A percentile compares a stretch with the other conserved stretches of the same genome.
These are phyloP conservation scores for Cokeromyces recurvatus DNA, from an alignment of 371 early-diverging fungal species.

Conservation along the genomic window DNA sequence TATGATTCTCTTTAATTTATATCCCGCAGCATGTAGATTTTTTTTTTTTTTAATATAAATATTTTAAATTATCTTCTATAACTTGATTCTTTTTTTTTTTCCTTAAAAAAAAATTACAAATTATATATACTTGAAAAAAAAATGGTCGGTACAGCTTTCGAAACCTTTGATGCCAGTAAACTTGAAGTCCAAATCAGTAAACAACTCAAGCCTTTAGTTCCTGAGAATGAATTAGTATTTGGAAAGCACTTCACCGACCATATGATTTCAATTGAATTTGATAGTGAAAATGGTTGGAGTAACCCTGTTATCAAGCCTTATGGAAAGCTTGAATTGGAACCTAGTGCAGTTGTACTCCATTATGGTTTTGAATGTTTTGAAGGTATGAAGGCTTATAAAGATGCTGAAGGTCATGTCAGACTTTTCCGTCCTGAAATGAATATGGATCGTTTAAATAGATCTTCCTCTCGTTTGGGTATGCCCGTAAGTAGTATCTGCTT, in stretches of 20 bases:
- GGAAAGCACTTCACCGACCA: conserved; percentile 88
- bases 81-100: background rate
- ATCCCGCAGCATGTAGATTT: background rate
- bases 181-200: conserved; percentile 3
- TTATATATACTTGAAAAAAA: too few species aligned
- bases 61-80: background rate
- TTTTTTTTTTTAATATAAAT: background rate
- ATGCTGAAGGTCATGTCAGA: conserved; percentile 71
- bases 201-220: conserved; percentile 14
- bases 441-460: conserved; percentile 74
- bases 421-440: conserved; percentile 89
- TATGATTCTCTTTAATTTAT: too few species aligned
- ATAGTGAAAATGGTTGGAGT: conserved; percentile 65
- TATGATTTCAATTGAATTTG: conserved; percentile 81
- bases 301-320: conserved; percentile 72
- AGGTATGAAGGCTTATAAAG: conserved; percentile 90
- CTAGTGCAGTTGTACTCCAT: conserved; percentile 81
- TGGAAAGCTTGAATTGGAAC: conserved; percentile 70
- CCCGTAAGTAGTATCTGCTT: conserved; percentile 47
- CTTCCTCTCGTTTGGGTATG: conserved; percentile 72
- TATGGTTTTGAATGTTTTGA: conserved; percentile 91
- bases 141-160: conserved; percentile 1
- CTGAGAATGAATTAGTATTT: conserved; percentile 70
- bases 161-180: conserved; percentile 1
- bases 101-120: too few species aligned